Evolutionary conservation across 2,329 filamentous ascomycete species (phyloP).

Genomic region (Lasiodiplodia sp.): DNA sequence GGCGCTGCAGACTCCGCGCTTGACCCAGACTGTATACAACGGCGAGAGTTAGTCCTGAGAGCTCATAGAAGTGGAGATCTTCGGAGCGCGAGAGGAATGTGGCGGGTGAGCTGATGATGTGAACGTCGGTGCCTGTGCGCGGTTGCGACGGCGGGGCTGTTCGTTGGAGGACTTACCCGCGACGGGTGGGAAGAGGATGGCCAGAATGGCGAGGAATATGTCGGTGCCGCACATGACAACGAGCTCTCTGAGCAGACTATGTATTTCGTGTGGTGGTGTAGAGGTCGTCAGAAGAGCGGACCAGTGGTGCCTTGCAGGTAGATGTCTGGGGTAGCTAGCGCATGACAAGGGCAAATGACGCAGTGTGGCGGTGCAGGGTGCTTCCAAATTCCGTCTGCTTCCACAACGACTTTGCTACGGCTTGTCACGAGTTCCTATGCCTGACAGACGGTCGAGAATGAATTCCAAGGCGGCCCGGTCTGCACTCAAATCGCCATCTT

Average conservation of each 20-base stretch:
- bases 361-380: constrained; percentile 15
- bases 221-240: constrained; percentile 64
- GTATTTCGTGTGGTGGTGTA: background rate
- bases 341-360: constrained; percentile 22
- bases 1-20: constrained; percentile 88
- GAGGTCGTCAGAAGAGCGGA: background rate
- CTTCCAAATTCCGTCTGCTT: background rate
- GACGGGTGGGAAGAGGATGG: constrained; percentile 67
- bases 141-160: constrained; percentile 34
- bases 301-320: constrained; percentile 20
- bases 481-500: too few relatives aligned
- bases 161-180: constrained; percentile 54
- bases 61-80: background rate
- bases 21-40: constrained; percentile 81
- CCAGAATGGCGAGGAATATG: constrained; percentile 66
- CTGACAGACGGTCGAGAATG: background rate
- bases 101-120: constrained; percentile 13
- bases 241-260: background rate
- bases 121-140: constrained; percentile 24
- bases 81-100: background rate
- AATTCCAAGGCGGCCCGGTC: background rate
- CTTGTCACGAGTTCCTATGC: background rate
- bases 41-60: constrained; percentile 30
- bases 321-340: constrained; percentile 15
- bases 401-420: background rate